Percentiles rank a stretch among this genome's conserved stretches.
Conservation (phyloP, 2,329 filamentous ascomycete species). For the Penicillium janthinellum region DNA sequence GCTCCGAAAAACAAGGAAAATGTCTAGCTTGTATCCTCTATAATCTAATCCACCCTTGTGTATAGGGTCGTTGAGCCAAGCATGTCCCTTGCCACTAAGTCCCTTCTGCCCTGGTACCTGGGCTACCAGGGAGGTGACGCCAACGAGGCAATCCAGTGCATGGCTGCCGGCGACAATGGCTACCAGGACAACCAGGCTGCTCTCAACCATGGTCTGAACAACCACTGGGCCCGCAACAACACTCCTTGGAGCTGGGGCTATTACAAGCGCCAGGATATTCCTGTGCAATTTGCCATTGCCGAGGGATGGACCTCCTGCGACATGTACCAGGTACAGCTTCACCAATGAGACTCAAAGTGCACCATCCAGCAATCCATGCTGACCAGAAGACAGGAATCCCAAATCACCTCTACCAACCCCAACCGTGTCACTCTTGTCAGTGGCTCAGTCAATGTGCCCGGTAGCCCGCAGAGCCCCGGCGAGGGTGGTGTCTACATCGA, state of each 20-base stretch:
- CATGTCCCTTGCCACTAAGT: conserved; percentile 46
- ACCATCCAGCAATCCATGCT: background rate
- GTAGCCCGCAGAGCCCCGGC: conserved; percentile 45
- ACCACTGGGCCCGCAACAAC: conserved; percentile 58
- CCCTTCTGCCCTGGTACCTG: conserved; percentile 57
- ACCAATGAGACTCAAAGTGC: background rate
- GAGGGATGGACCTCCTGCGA: conserved; percentile 59
- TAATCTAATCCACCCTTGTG: background rate
- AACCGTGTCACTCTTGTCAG: conserved; percentile 56
- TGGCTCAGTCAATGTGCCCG: conserved; percentile 56
- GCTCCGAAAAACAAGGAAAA: background rate
- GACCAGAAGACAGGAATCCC: conserved; percentile 42
- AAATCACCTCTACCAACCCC: conserved; percentile 56
- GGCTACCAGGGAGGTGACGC: conserved; percentile 57
- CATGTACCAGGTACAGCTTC: conserved; percentile 53
- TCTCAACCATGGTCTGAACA: conserved; percentile 54
- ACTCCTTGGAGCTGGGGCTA: conserved; percentile 58
- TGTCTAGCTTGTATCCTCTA: background rate
- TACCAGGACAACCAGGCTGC: conserved; percentile 57
- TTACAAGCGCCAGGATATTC: conserved; percentile 55
- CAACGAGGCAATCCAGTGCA: conserved; percentile 57
- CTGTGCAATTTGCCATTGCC: conserved; percentile 57
- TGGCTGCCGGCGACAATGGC: conserved; percentile 54
- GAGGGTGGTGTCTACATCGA: conserved; percentile 54
- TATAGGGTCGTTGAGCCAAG: conserved; percentile 40